Percentiles rank a stretch among this genome's conserved stretches.
Conservation (phyloP, 2,329 filamentous ascomycete genomes). For the Calonectria naviculata region DNA sequence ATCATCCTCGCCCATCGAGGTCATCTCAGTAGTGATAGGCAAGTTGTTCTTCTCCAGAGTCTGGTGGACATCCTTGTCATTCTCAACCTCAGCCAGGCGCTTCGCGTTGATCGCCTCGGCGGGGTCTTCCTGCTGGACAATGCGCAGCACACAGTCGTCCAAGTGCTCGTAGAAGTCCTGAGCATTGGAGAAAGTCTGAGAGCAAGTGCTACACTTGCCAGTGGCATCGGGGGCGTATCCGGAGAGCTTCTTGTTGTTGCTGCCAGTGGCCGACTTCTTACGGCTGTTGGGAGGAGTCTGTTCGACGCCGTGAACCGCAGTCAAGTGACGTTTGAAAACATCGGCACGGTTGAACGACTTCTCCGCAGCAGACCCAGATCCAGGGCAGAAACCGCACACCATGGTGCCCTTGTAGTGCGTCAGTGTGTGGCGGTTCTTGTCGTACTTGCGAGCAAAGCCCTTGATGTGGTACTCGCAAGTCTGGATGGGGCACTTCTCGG, state of each 20-base stretch:
- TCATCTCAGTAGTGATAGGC: slow-evolving; percentile 55
- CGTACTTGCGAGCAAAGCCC: slow-evolving; percentile 94
- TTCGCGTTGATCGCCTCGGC: slow-evolving; percentile 76
- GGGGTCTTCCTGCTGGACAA: slow-evolving; percentile 78
- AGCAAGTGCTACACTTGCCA: slow-evolving; percentile 96
- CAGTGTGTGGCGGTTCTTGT: slow-evolving; percentile 93
- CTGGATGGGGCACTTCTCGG: slow-evolving; percentile 93
- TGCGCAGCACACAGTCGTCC: slow-evolving; percentile 79
- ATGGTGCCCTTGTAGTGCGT: slow-evolving; percentile 98
- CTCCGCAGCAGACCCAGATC: slow-evolving; percentile 87
- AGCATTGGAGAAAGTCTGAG: slow-evolving; percentile 87
- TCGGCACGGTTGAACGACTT: slow-evolving; percentile 97
- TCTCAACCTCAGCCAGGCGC: slow-evolving; percentile 73
- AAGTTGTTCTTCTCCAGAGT: slow-evolving; percentile 74
- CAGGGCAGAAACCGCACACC: slow-evolving; percentile 95
- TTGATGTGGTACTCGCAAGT: slow-evolving; percentile 94
- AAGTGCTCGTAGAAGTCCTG: slow-evolving; percentile 99
- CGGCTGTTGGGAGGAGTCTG: slow-evolving; percentile 93
- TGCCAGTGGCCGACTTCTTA: slow-evolving; percentile 68
- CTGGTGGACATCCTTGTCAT: slow-evolving; percentile 70
- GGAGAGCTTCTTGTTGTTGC: slow-evolving; percentile 72
- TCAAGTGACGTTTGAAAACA: slow-evolving; percentile 94
- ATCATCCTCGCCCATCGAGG: slow-evolving; percentile 62
- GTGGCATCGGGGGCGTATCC: slow-evolving; percentile 82
- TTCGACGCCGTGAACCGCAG: slow-evolving; percentile 90